Evolutionary conservation across 108 stramenopile genomes (phyloP), one percentile per base, ranked within the genome.

Genomic region (Licmophora abbreviata): DNA sequence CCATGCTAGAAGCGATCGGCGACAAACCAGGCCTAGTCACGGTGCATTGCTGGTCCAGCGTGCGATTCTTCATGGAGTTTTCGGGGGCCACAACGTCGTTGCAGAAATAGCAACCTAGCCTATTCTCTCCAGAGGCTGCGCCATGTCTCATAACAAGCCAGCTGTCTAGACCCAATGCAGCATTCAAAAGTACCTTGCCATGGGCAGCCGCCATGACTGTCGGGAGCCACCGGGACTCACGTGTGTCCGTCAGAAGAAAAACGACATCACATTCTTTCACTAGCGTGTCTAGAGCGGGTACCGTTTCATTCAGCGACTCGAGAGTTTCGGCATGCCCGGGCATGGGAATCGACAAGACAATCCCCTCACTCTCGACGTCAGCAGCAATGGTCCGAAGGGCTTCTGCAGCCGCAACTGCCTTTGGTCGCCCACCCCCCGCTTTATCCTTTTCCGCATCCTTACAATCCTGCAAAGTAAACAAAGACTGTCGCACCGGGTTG

Each of bases 61-160:
- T 99, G 6, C 97, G 81, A 66, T 97, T 94, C 18, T 79, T 80
- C 33, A 76, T 88, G 28, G 93, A 93, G 65, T 99, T 94, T 43
- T 83, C 91, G 4, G 99, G 96, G 23, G 96, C 96, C 1, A 95
- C 96, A 11, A 99, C 80, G 71, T 98, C 97, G 47, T 76, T 92
- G 83, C 99, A 99, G 72, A 98, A 99, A 58, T 99, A 99, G 54
- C 97, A 99, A 9, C 99, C 99, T 7, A 98, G 63, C 21, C 88
- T 48, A 31, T 56, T 64, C 54, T 37, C 36, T 24, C 24, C 20
- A n/a, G 51, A 26, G 20, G 46, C 59, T 3, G 65, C 62, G 33
- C 99, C 99, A 69, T 98, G 97, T 7, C 96, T 79, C 89, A 96
- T 95, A 26, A 99, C 97, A 44, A 99, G 58, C 88, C 89, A 99